Percentiles rank a stretch among this genome's conserved stretches.
Evolutionary conservation across 768 basidiomycete species (phyloP).

Genomic region (Trametes coccinea): DNA sequence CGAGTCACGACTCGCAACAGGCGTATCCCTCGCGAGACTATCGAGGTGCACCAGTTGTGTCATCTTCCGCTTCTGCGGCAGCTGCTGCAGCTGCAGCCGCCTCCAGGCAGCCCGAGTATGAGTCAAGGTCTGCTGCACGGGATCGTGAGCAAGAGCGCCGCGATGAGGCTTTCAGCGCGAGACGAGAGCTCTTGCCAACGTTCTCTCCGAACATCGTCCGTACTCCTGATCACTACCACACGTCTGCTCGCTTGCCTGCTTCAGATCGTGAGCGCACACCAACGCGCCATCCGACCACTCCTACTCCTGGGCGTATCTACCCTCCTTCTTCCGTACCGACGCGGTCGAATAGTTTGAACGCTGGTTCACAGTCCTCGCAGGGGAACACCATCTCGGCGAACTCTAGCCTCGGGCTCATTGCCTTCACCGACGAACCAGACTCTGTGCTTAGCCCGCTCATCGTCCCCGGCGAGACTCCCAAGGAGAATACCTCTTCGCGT

Average conservation of each 20-base stretch:
- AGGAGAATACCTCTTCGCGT: neutral
- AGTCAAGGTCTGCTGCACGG: slow-evolving; percentile 15
- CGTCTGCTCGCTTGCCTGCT: slow-evolving; percentile 13
- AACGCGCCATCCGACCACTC: slow-evolving; percentile 3
- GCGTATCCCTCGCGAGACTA: slow-evolving; percentile 13
- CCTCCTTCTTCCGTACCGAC: slow-evolving; percentile 21
- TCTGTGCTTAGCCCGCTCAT: slow-evolving; percentile 33
- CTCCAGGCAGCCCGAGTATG: slow-evolving; percentile 14
- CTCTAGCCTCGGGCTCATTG: slow-evolving; percentile 18
- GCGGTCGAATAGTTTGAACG: slow-evolving; percentile 23
- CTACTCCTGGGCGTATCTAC: slow-evolving; percentile 25
- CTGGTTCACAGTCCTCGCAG: slow-evolving; percentile 18
- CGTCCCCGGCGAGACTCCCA: neutral
- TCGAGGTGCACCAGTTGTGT: slow-evolving; percentile 21
- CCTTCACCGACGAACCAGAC: slow-evolving; percentile 34
- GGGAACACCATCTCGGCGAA: slow-evolving; percentile 4
- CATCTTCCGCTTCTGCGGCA: slow-evolving; percentile 17
- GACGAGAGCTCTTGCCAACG: slow-evolving; percentile 58
- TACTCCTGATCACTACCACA: slow-evolving; percentile 61
- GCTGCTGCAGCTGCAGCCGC: slow-evolving; percentile 13
- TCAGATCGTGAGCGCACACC: slow-evolving; percentile 14
- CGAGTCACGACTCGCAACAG: slow-evolving; percentile 10
- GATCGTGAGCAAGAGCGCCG: slow-evolving; percentile 6
- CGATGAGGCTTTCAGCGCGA: slow-evolving; percentile 50
- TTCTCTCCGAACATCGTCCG: slow-evolving; percentile 71